A percentile compares a stretch with the other conserved stretches of the same genome.
Evolutionary conservation across 2,329 filamentous ascomycete genomes (phyloP).

Genomic region (Corynespora cassiicola): DNA sequence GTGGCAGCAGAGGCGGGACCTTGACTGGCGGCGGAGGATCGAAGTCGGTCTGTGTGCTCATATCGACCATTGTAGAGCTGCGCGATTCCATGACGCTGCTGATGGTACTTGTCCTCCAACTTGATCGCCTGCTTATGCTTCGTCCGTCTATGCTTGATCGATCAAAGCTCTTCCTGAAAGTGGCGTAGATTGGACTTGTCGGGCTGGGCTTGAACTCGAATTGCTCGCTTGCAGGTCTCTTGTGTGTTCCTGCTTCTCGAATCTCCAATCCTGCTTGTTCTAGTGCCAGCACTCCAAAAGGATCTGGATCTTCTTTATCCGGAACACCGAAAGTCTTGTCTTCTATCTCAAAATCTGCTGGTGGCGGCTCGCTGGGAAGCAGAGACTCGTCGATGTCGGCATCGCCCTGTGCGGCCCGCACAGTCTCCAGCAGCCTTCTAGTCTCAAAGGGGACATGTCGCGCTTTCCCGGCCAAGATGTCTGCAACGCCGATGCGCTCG

Average conservation of each 20-base stretch:
- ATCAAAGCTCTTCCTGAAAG: conserved; percentile 72
- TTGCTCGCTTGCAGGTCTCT: conserved; percentile 75
- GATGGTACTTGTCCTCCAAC: conserved; percentile 73
- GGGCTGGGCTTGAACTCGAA: conserved; percentile 84
- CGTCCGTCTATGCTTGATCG: conserved; percentile 62
- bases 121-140: conserved; percentile 64
- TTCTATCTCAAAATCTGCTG: conserved; percentile 72
- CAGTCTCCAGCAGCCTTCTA: conserved; percentile 75
- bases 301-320: conserved; percentile 82
- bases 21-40: conserved; percentile 34
- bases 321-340: conserved; percentile 76
- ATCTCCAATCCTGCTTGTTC: conserved; percentile 90
- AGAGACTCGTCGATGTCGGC: conserved; percentile 73
- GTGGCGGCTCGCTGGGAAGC: conserved; percentile 74
- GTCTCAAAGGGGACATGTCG: conserved; percentile 63
- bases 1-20: conserved; percentile 32
- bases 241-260: conserved; percentile 81
- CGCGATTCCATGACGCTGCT: conserved; percentile 65
- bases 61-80: conserved; percentile 73
- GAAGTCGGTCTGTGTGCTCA: conserved; percentile 66
- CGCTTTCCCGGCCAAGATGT: conserved; percentile 69
- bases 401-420: conserved; percentile 87
- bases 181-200: conserved; percentile 72
- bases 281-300: conserved; percentile 88
- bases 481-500: conserved; percentile 64